Evolutionary conservation across 148 eudicot genomes (phyloP).

Genomic region (Linanthus parryae): DNA sequence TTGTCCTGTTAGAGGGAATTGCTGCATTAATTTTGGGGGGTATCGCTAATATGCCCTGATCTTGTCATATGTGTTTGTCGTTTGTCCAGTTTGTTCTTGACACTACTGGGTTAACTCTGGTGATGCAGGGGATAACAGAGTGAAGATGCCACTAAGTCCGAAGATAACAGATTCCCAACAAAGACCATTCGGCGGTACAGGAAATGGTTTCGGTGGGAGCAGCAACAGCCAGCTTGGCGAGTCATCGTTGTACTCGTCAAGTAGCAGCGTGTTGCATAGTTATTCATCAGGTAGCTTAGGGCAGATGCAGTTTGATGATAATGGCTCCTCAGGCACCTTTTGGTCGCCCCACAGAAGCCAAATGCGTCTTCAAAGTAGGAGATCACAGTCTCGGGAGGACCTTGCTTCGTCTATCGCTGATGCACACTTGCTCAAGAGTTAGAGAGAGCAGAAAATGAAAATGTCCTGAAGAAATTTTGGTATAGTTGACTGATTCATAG

Average conservation of each 20-base stretch:
- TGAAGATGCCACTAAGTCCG: slow-evolving; percentile 87
- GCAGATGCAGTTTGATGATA: slow-evolving; percentile 75
- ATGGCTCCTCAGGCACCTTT: slow-evolving; percentile 37
- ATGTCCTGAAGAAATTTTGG: too few species aligned
- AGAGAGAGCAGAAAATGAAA: slow-evolving; percentile 9
- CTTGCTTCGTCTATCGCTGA: slow-evolving; percentile 71
- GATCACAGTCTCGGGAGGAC: slow-evolving; percentile 95
- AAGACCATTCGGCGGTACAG: slow-evolving; percentile 46
- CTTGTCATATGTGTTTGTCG: too few species aligned
- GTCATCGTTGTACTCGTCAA: slow-evolving; percentile 47
- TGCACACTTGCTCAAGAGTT: slow-evolving; percentile 48
- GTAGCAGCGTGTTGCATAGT: slow-evolving; percentile 77
- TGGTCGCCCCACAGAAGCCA: slow-evolving; percentile 78
- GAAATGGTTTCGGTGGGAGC: slow-evolving; percentile 40
- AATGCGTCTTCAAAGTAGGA: slow-evolving; percentile 83
- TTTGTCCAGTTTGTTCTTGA: too few species aligned
- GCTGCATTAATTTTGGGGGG: too few species aligned
- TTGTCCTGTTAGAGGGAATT: too few species aligned
- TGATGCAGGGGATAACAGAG: slow-evolving; percentile 74
- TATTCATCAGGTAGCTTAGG: slow-evolving; percentile 86
- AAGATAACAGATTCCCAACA: slow-evolving; percentile 51
- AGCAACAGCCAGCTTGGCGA: slow-evolving; percentile 74
- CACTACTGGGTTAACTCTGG: slow-evolving; percentile 8
- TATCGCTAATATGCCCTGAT: too few species aligned
- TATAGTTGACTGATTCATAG: too few species aligned